These are phyloP conservation scores for Sicyos baderoa DNA, from an alignment of 306 rosid species.

Conservation along the genomic window DNA sequence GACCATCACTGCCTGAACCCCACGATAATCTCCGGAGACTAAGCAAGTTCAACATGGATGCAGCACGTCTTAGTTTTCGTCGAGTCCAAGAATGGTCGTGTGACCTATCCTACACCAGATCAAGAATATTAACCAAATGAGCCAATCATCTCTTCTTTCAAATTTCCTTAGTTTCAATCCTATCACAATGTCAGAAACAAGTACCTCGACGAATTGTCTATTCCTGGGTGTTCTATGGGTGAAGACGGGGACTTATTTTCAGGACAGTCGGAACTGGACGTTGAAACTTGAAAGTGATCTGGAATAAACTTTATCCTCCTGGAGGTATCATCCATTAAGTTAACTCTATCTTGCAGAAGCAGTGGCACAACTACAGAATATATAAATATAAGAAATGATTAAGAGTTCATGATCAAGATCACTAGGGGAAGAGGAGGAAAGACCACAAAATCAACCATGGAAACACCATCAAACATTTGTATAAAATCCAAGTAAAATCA, in stretches of 20 bases:
- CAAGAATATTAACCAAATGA: conserved; percentile 26
- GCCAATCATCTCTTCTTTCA: conserved; percentile 4
- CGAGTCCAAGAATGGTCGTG: conserved; percentile 28
- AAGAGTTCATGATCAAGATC: neutral
- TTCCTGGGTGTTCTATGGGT: conserved; percentile 29
- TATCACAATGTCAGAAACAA: conserved; percentile 16
- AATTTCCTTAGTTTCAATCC: conserved; percentile 10
- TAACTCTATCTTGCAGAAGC: conserved; percentile 19
- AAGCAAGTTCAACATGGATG: conserved; percentile 60
- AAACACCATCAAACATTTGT: neutral
- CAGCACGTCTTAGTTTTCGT: conserved; percentile 40
- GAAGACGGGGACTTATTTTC: conserved; percentile 33
- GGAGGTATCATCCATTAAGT: conserved; percentile 69
- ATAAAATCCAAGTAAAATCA: neutral
- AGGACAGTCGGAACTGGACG: conserved; percentile 37
- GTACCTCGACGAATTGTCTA: conserved; percentile 39
- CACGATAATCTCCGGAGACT: conserved; percentile 49
- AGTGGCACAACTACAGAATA: conserved; percentile 14
- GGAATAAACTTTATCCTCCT: conserved; percentile 56
- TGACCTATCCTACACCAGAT: conserved; percentile 41
- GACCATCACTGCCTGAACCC: conserved; percentile 40
- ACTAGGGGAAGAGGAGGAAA: neutral
- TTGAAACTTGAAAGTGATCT: conserved; percentile 61
- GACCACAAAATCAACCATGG: neutral
- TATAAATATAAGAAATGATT: conserved; percentile 10